Evolutionary conservation across 73 alveolate species (phyloP).

Genomic region (Paramecium primaurelia): DNA sequence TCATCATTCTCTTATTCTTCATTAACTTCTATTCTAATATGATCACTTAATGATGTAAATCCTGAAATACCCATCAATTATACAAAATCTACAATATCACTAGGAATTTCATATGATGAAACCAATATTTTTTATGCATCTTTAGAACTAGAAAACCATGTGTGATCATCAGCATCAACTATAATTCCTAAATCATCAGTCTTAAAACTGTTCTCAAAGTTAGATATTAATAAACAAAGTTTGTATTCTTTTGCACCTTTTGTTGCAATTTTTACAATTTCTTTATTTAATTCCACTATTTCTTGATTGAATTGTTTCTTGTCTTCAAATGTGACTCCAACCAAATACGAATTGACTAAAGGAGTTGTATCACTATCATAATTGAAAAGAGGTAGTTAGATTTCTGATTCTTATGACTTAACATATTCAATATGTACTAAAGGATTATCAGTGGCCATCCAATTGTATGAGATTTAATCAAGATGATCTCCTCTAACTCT

Average conservation of each 20-base stretch:
- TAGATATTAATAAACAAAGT: background rate
- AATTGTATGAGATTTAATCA: slow-evolving; percentile 11
- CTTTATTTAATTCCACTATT: background rate
- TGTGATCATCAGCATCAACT: background rate
- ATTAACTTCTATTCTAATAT: background rate
- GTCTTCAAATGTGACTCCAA: background rate
- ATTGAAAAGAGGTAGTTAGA: background rate
- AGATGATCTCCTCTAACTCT: slow-evolving; percentile 26
- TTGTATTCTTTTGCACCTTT: background rate
- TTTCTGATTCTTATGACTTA: background rate
- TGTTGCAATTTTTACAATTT: background rate
- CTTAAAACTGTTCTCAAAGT: slow-evolving; percentile 4
- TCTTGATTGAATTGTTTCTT: slow-evolving; percentile 16
- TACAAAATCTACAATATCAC: slow-evolving; percentile 27
- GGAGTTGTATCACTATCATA: background rate
- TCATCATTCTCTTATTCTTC: background rate
- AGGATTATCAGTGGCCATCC: slow-evolving; percentile 52
- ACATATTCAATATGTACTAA: slow-evolving; percentile 16
- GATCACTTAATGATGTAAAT: background rate
- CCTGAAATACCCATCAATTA: slow-evolving; percentile 5
- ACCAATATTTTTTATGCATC: background rate
- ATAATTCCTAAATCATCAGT: background rate
- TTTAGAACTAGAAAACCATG: background rate
- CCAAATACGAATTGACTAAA: slow-evolving; percentile 1
- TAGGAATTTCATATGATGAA: background rate